Conservation (phyloP, 345 rosid genomes). For the Mercurialis annua region DNA sequence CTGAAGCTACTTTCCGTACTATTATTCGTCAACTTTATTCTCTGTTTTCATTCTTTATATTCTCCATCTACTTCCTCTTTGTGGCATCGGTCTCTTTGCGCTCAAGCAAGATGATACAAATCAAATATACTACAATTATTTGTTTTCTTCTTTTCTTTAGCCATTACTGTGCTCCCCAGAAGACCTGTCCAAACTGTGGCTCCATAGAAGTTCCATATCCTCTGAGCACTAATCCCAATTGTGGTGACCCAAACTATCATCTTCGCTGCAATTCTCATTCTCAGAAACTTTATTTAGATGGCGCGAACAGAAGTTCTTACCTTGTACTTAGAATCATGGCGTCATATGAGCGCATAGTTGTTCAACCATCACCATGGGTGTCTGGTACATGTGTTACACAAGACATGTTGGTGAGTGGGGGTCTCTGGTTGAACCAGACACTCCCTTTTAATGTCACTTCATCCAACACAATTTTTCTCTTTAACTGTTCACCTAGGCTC, state of each 20-base stretch:
- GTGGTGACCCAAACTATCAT: conserved; percentile 49
- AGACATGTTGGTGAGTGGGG: conserved; percentile 48
- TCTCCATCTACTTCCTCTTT: conserved; percentile 10
- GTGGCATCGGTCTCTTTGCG: conserved; percentile 7
- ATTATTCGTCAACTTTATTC: conserved; percentile 32
- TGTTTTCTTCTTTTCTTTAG: conserved; percentile 15
- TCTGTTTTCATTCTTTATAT: conserved; percentile 24
- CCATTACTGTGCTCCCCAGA: conserved; percentile 30
- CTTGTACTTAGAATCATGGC: conserved; percentile 40
- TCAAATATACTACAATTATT: conserved; percentile 7
- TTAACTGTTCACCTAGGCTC: conserved; percentile 61
- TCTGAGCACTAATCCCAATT: conserved; percentile 47
- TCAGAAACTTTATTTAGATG: conserved; percentile 44
- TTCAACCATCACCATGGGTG: conserved; percentile 50
- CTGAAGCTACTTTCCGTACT: conserved; percentile 20
- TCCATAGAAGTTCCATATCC: conserved; percentile 48
- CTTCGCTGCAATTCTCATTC: conserved; percentile 40
- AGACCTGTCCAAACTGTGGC: conserved; percentile 51
- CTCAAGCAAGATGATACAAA: conserved; percentile 24
- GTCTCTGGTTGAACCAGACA: conserved; percentile 46
- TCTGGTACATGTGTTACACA: conserved; percentile 36
- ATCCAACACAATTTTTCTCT: conserved; percentile 55
- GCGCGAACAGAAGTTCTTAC: conserved; percentile 52
- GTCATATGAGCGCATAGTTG: conserved; percentile 39
- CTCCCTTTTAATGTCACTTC: conserved; percentile 61